Evolutionary conservation across 208 protist species (phyloP), one percentile per base, ranked within the genome.

Genomic region (Wallacemonas sp.): DNA sequence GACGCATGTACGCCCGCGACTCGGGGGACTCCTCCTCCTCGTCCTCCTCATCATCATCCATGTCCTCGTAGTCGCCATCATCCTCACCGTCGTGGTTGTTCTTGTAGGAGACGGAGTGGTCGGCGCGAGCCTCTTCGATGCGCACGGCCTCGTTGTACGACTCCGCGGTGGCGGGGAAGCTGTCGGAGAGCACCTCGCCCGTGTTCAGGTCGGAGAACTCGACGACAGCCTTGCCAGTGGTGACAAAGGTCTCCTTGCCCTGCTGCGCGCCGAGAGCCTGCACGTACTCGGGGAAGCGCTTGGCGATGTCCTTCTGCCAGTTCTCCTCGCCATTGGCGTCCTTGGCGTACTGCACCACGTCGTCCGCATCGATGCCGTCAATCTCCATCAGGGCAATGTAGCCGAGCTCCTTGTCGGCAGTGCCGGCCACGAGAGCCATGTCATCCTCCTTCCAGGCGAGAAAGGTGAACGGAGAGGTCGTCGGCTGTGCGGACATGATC

Each of bases 361-460:
- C 66, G 49, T 68, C 62, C 3, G 59, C 49, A 39, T 73, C 57
- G 28, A 76, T 61, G 42, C 71, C 72, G 45, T 77, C 76, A 16
- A 77, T 55, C 14, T 33, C 38, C 29, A 81, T 39, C 14, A 76
- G 61, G 14, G 28, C 31, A n/a, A 73, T 57, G 65, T 81, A 74
- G 49, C 68, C 67, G 3, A 69, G 18, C 8, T 49, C 32, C 20
- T 63, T 54, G 65, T 73, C 45, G 23, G 5, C 23, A 5, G 70
- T 64, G n/a, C 49, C 65, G 5, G 59, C 69, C 20, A 77, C 67
- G 23, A 81, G 45, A 10, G 71, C 26, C 38, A 54, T 22, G 25
- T 71, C 71, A 33, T 81, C 76, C 39, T 76, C 76, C 48, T 81
- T 81, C 72, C 70, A 77, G 7, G 62, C 42, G 20, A 81, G 25